Evolutionary conservation across 768 basidiomycete species (phyloP), one percentile per base, ranked within the genome.

Genomic region (Mrakia gelida): DNA sequence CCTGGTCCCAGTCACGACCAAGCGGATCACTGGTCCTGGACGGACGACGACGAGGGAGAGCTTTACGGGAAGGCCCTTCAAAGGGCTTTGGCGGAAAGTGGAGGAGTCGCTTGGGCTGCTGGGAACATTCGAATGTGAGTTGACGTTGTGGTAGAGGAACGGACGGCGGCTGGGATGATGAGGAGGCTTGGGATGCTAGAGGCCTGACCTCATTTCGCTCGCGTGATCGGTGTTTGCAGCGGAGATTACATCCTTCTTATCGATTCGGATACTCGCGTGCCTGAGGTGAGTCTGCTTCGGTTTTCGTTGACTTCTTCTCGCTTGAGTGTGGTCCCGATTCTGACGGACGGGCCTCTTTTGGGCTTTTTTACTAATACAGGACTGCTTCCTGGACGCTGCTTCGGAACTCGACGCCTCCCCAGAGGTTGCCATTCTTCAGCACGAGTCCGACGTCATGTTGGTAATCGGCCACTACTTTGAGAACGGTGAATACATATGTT

Each of bases 401-500:
- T 89, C 92, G 56, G 94, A 96, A 83, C 87, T 96, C 78, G 86
- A 89, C 23, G 90, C 91, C 84, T 91, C 91, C 80, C 92, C 92
- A 0, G 91, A 93, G 63, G 89, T 94, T 43, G 92, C 90, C 0
- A 93, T 96, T 85, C 91, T 96, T 74, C 94, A 95, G 82, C 94
- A 96, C 82, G 92, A 92, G 81, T 93, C 77, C 7, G 92, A 93
- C 81, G 93, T 95, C 80, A 93, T 94, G 91, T 92, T 95, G 84
- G 92, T 94, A 75, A 92, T 91, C 0, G 87, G 91, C 83, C 91
- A 94, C 84, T 95, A 92, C 85, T 95, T 95, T 81, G 94, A 96
- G 75, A 75, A 71, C 59, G 71, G 71, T 56, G 23, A 56, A 34
- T 54, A 28, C 2, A 52, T 10, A 1, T 13, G 13, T 10, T 7